Evolutionary conservation across 441 rosid species (phyloP).

Genomic region (Aquilaria agallochum): DNA sequence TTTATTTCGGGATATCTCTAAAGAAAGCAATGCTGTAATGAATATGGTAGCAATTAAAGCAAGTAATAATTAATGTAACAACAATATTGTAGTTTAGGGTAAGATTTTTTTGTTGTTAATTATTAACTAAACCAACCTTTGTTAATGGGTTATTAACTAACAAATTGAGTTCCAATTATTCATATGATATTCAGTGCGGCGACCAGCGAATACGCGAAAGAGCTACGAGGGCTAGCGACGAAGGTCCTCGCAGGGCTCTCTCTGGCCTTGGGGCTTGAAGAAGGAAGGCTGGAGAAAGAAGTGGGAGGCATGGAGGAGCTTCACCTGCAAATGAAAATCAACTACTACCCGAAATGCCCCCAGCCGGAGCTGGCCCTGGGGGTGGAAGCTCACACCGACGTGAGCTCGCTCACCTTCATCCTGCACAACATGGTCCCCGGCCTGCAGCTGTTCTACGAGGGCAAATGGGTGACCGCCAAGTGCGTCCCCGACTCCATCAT

Average conservation of each 20-base stretch:
- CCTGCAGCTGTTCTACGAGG: conserved; percentile 75
- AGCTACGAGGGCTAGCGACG: conserved; percentile 62
- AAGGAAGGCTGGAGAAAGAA: conserved; percentile 79
- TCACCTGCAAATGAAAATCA: conserved; percentile 84
- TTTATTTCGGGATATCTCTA: too few relatives aligned
- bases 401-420: conserved; percentile 82
- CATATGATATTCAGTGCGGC: conserved; percentile 38
- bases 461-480: conserved; percentile 84
- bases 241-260: conserved; percentile 63
- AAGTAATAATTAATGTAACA: not conserved
- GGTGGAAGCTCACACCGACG: conserved; percentile 90
- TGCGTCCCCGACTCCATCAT: conserved; percentile 89
- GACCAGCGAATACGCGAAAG: conserved; percentile 77
- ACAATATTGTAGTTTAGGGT: too few relatives aligned
- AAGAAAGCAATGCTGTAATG: too few relatives aligned
- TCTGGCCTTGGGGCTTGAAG: conserved; percentile 69
- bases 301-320: conserved; percentile 86
- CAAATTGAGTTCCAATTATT: too few relatives aligned
- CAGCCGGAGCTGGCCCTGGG: conserved; percentile 95
- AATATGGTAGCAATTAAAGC: not conserved
- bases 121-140: not conserved
- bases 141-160: not conserved
- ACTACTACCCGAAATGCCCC: conserved; percentile 91
- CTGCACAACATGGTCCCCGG: conserved; percentile 99
- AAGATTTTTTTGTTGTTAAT: too few relatives aligned